These are phyloP conservation scores for Sclerotinia minor DNA, from an alignment of 2,329 filamentous ascomycete species.

Conservation along the genomic window DNA sequence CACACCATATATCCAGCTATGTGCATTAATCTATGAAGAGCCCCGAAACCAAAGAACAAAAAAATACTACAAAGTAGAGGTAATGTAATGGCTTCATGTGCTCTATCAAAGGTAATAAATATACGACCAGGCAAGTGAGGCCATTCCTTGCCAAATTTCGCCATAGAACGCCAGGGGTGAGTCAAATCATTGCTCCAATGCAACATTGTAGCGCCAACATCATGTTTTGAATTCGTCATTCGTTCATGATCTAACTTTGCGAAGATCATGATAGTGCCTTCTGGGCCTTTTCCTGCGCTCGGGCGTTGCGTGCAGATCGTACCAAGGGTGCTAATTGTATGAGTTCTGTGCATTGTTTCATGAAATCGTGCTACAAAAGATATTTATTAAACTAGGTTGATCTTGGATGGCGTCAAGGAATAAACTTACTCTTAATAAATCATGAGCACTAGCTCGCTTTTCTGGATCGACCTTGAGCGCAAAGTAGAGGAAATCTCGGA, in stretches of 20 bases:
- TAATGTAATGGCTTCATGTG: constrained; percentile 7
- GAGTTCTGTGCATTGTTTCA: constrained; percentile 73
- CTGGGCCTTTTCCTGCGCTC: constrained; percentile 79
- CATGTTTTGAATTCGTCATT: constrained; percentile 24
- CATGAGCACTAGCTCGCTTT: constrained; percentile 92
- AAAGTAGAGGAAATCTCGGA: constrained; percentile 89
- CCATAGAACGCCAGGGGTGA: constrained; percentile 22
- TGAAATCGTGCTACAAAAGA: constrained; percentile 70
- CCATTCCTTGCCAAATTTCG: not conserved
- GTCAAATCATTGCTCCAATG: constrained; percentile 18
- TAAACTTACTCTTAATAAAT: constrained; percentile 78
- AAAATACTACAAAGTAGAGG: constrained; percentile 1
- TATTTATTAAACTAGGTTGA: constrained; percentile 7
- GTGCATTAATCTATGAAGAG: constrained; percentile 14
- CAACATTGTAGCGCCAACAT: constrained; percentile 21
- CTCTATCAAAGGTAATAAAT: constrained; percentile 4
- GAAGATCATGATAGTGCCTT: constrained; percentile 49
- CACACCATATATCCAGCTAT: constrained; percentile 15
- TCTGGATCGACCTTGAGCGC: constrained; percentile 96
- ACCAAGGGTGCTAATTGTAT: constrained; percentile 83
- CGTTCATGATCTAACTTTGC: constrained; percentile 12
- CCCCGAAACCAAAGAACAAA: constrained; percentile 5
- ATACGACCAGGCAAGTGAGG: constrained; percentile 10
- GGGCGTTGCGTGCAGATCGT: constrained; percentile 77
- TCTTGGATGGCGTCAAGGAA: not conserved